Percentiles rank a stretch among this genome's conserved stretches.
phyloP scores from a whole-genome alignment of 306 rosid genomes.

The Abrus pulchellus region DNA sequence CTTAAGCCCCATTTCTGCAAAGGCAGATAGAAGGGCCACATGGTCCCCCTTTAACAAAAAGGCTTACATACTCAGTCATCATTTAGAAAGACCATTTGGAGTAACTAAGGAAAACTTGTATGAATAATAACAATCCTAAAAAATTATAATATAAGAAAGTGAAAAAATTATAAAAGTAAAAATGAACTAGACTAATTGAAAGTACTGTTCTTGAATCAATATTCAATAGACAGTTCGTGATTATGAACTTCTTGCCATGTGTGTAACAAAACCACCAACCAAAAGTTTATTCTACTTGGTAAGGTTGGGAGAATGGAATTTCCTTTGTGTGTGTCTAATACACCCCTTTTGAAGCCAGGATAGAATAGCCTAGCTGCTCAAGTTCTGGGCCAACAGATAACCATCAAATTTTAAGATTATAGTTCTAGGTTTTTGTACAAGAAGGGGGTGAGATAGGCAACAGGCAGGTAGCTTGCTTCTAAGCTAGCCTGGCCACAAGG shows the following conservation, averaged over 20 bases:
- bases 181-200: not conserved
- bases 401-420: not conserved
- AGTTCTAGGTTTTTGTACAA: not conserved
- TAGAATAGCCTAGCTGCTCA: constrained; percentile 9
- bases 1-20: constrained; percentile 98
- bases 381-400: constrained; percentile 29
- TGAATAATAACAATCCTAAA: constrained; percentile 19
- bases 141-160: not conserved
- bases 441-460: not conserved
- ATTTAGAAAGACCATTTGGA: constrained; percentile 36
- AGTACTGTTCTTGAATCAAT: constrained; percentile 33
- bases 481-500: not conserved
- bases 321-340: too few species aligned
- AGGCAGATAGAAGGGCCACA: constrained; percentile 93
- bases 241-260: not conserved
- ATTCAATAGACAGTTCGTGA: not conserved
- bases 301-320: constrained; percentile 31
- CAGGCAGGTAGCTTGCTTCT: not conserved
- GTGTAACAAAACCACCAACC: constrained; percentile 33
- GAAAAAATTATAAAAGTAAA: not conserved
- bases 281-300: constrained; percentile 27
- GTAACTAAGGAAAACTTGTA: constrained; percentile 28
- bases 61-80: constrained; percentile 41
- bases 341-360: constrained; percentile 6
- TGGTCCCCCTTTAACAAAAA: constrained; percentile 84